These are phyloP conservation scores for Coleophoma crateriformis DNA, from an alignment of 2,329 filamentous ascomycete genomes.

Conservation along the genomic window DNA sequence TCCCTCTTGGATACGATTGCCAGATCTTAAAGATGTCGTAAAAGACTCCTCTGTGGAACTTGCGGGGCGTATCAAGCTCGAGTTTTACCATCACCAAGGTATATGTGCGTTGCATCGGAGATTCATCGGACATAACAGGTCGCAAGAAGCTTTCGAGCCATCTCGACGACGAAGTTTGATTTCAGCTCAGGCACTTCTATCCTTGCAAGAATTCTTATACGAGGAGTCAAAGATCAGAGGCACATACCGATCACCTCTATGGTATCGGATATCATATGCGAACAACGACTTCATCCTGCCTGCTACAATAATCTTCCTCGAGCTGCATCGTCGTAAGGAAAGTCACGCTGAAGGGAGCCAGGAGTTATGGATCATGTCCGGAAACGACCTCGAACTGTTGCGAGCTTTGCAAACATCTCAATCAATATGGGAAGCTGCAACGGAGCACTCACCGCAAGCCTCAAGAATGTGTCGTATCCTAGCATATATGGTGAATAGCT, in stretches of 20 bases:
- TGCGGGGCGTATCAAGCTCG: conserved; percentile 55
- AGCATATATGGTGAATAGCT: not conserved
- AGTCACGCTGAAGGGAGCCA: not conserved
- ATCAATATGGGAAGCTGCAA: not conserved
- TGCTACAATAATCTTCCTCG: not conserved
- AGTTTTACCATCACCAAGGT: conserved; percentile 11
- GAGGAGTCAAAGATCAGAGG: not conserved
- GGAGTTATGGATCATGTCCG: not conserved
- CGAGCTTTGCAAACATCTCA: not conserved
- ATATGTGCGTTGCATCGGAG: conserved; percentile 14
- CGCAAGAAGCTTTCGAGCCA: conserved; percentile 4
- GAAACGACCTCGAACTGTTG: not conserved
- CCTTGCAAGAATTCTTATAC: not conserved
- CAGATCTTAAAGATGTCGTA: conserved; percentile 62
- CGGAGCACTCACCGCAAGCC: not conserved
- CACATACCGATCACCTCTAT: not conserved
- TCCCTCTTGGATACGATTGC: conserved; percentile 71
- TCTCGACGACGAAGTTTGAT: conserved; percentile 19
- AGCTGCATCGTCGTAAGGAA: not conserved
- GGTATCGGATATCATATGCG: not conserved
- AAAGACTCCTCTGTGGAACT: conserved; percentile 65
- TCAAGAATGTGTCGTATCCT: not conserved
- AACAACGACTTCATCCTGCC: not conserved
- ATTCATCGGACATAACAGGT: conserved; percentile 9
- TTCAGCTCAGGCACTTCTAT: conserved; percentile 7